Base-by-base conservation (phyloP, 805 yeast species). In the Wickerhamiella sorbophila region DNA sequence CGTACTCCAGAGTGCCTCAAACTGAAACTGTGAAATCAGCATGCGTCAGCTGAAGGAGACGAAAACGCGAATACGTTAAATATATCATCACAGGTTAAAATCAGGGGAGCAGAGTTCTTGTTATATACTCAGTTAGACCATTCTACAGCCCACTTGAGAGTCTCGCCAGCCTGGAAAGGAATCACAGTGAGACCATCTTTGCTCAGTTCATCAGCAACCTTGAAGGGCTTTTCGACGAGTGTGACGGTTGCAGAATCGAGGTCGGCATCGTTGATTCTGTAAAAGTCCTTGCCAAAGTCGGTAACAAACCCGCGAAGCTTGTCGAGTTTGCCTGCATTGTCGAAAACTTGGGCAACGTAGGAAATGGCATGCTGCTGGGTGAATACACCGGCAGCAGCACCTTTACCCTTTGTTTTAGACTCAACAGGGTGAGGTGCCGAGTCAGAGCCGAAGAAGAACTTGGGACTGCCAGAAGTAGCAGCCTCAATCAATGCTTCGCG, bases 381-480 rank as follows among this genome's bases (percentile, higher is more conserved):
- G 62, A 73, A 91, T 6, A 91, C 95, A 55, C 99, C 99, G n/a
- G 99, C 99, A 54, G 96, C 85, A 15, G 88, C 96, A 18, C 87
- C 88, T 31, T 68, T 65, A 50, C 75, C 85, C 46, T 71, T 78
- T 20, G 83, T 69, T 61, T 93, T 93, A 45, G 77, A 77, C 48
- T 73, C 72, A 20, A 83, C 55, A 5, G 95, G 94, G 59, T 91
- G 98, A 20, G 98, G 99, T 24, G 99, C 99, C 18, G 95, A 84
- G 60, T 91, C 99, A 1, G 95, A 83, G 5, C 99, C 99, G 57
- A 87, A 91, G 66, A 91, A 84, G 61, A 87, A 91, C 67, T 77
- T 87, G 33, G 94, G 84, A 51, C 80, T 77, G 4, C 97, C 97
- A 1, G 91, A 77, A 6, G 82, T 77, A 1, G 96, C 98, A 32